Base-by-base conservation (phyloP, 2,329 filamentous ascomycete species). In the Microcyclospora pomicola region DNA sequence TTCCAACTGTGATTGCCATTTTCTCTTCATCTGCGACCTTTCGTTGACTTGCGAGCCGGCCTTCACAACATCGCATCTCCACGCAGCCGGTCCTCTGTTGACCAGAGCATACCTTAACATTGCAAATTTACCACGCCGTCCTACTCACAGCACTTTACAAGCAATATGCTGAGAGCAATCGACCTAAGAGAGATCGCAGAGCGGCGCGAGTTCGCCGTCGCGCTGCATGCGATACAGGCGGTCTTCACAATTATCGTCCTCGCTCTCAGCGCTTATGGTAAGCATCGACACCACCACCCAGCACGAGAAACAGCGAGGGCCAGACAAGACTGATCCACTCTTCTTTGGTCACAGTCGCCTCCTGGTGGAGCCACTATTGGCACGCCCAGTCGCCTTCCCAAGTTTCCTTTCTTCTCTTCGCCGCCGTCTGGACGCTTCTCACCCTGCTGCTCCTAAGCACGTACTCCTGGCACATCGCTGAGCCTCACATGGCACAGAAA, bases 321-420 rank as follows among this genome's bases (percentile, higher is more conserved):
- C 27, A 4, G 13, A 9, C 13, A 24, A 37, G 33, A 36, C 37
- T 44, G 12, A 34, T 31, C 15, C 15, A 33, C 15, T 35, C 37
- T 36, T 6, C 19, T 13, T n/a, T 33, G n/a, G 9, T 5, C 34
- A 38, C 48, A 82, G 77, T 78, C 44, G 69, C 77, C 30, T 62
- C 62, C 49, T 66, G 64, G 61, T 69, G 65, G 60, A 65, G 62
- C 35, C 49, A 54, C 35, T 67, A 73, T 49, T 79, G 71, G 50
- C 61, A 62, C 55, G 55, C 66, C 54, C 49, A 56, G 36, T 65
- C 63, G 28, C 77, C 80, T 6, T 66, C 71, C 9, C 63, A 69
- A 28, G 65, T 82, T 56, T 77, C 78, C 62, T 93, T 91, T 65
- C 71, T 88, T 61, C 68, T 93, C 61, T 93, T 93, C 71, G 71